Base-by-base conservation (phyloP, 2,329 filamentous ascomycete species). In the Pseudopithomyces maydicus region DNA sequence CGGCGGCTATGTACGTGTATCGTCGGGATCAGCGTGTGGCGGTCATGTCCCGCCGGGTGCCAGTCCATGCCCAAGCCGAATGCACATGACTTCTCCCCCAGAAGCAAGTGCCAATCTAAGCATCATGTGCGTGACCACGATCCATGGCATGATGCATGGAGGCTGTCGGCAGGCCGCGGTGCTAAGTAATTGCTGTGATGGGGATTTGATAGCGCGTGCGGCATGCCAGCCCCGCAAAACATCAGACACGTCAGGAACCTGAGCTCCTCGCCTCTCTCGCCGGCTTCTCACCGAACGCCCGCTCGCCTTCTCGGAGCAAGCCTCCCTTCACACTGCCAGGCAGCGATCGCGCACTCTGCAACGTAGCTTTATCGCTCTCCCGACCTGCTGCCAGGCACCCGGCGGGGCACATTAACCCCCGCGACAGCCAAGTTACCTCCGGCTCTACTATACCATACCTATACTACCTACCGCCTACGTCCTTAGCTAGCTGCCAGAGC, bases 341-440 rank as follows among this genome's bases (percentile, higher is more conserved):
- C 54, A 49, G 43, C 43, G 44, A 32, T 45, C 20, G 33, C 11
- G 42, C 46, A 46, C 6, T 29, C 41, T 29, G 62, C 55, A 57
- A 61, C 55, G 57, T 61, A 51, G 57, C 56, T 49, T 20, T 55
- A 56, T 53, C 38, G 19, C 15, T 46, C 12, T 17, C 36, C 17
- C 45, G 33, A 65, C 43, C 52, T 65, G 50, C 56, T 59, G 57
- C 58, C 60, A 70, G 68, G 66, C 68, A 68, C 43, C 66, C 54
- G 59, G 52, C 61, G 64, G 63, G 59, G 38, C n/a, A 56, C 42
- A 64, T 56, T 58, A 63, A 56, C 58, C 59, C 52, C 46, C 47
- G 36, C 47, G 56, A 56, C 44, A 29, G 8, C 26, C 26, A 29
- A 8, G 26, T 29, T 29, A 29, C 26, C 26, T 29, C 26, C 26